Base-by-base conservation (phyloP, 495 filamentous ascomycete genomes). In the Penicillium desertorum region DNA sequence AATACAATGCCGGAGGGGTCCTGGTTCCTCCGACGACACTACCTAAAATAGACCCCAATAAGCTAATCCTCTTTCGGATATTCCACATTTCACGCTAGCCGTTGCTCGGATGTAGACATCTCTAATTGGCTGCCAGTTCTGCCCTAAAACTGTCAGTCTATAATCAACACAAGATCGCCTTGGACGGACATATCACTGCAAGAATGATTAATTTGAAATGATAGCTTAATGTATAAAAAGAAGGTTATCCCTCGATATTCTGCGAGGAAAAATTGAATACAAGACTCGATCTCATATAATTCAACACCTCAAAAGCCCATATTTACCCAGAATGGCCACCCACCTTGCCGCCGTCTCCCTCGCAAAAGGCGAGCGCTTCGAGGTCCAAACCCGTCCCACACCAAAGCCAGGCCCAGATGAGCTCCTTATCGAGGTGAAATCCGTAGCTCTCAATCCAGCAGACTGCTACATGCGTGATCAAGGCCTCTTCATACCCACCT, bases 401-500 rank as follows among this genome's bases (percentile, higher is more conserved):
- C 77, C 75, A 5, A 75, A 71, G 17, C 53, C 77, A 54, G 80
- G 78, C 3, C 75, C 78, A 23, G 64, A 62, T 34, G 77, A 83
- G 36, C 67, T 83, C 59, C 76, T 83, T 34, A 69, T 83, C 56
- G 67, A 61, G 8, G 72, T 78, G 56, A 76, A 80, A 54, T 71
- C 79, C 19, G 52, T 82, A 23, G 79, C 79, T 23, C 63, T 83
- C 46, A 84, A 83, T 61, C 78, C 76, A 1, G 59, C 77, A 58
- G 79, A 81, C 62, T 58, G 17, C 44, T 19, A 54, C 36, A 71
- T 72, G 64, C 76, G 71, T 23, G 66, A 74, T 20, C 58, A 62
- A 20, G 77, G 76, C 57, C 69, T 78, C 62, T 64, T 70, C 57
- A 67, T 80, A 45, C 29, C 68, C 23, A 45, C 37, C 20, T 79